Evolutionary conservation across 345 rosid species (phyloP).

Genomic region (Murraya paniculata): DNA sequence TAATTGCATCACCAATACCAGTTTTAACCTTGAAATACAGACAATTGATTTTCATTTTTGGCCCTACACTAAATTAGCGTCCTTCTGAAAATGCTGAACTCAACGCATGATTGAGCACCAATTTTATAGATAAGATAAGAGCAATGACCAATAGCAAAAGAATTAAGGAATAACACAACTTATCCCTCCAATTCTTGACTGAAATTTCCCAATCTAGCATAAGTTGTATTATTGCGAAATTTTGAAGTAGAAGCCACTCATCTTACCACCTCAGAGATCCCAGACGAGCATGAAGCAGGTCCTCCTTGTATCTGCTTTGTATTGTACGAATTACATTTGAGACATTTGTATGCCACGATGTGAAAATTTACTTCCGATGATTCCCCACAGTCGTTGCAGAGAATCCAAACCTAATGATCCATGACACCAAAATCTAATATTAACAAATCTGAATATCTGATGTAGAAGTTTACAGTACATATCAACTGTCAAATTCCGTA

Average conservation of each 20-base stretch:
- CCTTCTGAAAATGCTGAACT: not conserved
- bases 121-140: not conserved
- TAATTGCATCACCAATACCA: too few species aligned
- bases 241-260: not conserved
- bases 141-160: not conserved
- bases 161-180: not conserved
- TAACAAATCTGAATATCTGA: not conserved
- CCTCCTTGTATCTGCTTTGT: slow-evolving; percentile 42
- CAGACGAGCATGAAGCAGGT: slow-evolving; percentile 17
- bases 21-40: too few species aligned
- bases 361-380: slow-evolving; percentile 43
- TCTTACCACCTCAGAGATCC: not conserved
- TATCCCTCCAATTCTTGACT: not conserved
- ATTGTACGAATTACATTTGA: slow-evolving; percentile 56
- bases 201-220: not conserved
- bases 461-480: not conserved
- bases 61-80: too few species aligned
- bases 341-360: slow-evolving; percentile 44
- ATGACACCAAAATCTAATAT: not conserved
- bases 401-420: slow-evolving; percentile 56
- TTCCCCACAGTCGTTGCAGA: slow-evolving; percentile 62
- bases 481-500: slow-evolving; percentile 1
- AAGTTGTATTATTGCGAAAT: not conserved
- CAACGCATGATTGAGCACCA: not conserved
- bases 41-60: too few species aligned